Conservation (phyloP, 805 yeast species). For the Suhomyces canberraensis region DNA sequence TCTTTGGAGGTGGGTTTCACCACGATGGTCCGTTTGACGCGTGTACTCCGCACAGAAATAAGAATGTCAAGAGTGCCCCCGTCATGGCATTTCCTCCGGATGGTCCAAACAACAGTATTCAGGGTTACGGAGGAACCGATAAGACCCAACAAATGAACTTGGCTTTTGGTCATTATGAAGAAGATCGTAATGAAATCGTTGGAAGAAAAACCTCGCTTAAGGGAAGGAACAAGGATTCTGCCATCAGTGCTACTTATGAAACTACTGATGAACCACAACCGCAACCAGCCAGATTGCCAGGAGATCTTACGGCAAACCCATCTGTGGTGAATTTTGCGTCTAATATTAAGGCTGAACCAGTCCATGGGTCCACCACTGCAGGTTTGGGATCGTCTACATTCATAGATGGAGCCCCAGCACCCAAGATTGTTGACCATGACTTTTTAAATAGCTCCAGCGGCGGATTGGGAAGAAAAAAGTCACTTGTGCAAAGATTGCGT, state of each 20-base stretch:
- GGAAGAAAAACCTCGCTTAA: constrained; percentile 21
- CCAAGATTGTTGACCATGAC: constrained; percentile 36
- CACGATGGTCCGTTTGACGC: constrained; percentile 99
- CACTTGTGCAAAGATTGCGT: constrained; percentile 67
- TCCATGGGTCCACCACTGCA: constrained; percentile 82
- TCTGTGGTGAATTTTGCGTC: constrained; percentile 69
- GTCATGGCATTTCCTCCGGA: constrained; percentile 93
- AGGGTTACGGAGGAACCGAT: constrained; percentile 58
- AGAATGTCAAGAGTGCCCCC: constrained; percentile 72
- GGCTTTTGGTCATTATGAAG: constrained; percentile 71
- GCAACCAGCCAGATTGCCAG: constrained; percentile 39
- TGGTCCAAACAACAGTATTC: constrained; percentile 87
- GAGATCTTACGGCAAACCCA: constrained; percentile 31
- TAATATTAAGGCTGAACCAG: constrained; percentile 59
- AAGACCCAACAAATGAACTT: constrained; percentile 56
- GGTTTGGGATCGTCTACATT: constrained; percentile 93
- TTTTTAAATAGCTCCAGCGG: constrained; percentile 24
- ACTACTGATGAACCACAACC: constrained; percentile 13
- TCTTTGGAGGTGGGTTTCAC: constrained; percentile 92
- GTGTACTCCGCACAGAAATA: constrained; percentile 93
- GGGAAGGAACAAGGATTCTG: background rate
- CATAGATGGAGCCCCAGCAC: constrained; percentile 94
- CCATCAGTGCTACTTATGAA: constrained; percentile 5
- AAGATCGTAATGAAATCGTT: constrained; percentile 39
- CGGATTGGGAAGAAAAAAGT: constrained; percentile 75